These are phyloP conservation scores for Erythrobasidium hasegawianum DNA, from an alignment of 1,284 basidiomycete species.

Conservation along the genomic window DNA sequence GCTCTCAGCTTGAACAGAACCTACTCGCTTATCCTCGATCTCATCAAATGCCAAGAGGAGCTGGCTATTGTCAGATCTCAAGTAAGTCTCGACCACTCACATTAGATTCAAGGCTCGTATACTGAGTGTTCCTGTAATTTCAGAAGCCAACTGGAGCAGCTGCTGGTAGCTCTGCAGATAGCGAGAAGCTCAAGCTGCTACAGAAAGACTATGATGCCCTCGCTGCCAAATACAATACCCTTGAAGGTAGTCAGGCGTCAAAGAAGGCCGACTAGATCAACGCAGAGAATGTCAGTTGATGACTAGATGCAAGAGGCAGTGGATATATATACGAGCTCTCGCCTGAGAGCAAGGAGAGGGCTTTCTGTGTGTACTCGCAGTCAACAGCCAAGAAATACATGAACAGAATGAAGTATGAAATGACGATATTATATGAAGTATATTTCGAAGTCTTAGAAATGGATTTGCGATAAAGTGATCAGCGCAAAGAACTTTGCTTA, in stretches of 20 bases:
- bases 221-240: constrained; percentile 30
- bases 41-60: constrained; percentile 53
- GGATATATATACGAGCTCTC: no score
- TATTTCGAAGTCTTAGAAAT: no score
- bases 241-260: constrained; percentile 10
- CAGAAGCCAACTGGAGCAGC: constrained; percentile 42
- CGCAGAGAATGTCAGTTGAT: no score
- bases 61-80: constrained; percentile 41
- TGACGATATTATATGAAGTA: no score
- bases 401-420: no score
- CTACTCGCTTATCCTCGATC: constrained; percentile 52
- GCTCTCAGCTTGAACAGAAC: constrained; percentile 49
- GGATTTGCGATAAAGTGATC: no score
- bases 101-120: not conserved
- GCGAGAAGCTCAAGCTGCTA: constrained; percentile 36
- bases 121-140: constrained; percentile 4
- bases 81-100: not conserved
- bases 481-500: no score
- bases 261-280: constrained; percentile 34
- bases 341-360: no score
- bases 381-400: no score
- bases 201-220: constrained; percentile 40
- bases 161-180: constrained; percentile 7
- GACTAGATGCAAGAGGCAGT: no score
- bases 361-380: no score